phyloP scores from a whole-genome alignment of 2,329 filamentous ascomycete genomes.

The Curvularia hawaiiensis region DNA sequence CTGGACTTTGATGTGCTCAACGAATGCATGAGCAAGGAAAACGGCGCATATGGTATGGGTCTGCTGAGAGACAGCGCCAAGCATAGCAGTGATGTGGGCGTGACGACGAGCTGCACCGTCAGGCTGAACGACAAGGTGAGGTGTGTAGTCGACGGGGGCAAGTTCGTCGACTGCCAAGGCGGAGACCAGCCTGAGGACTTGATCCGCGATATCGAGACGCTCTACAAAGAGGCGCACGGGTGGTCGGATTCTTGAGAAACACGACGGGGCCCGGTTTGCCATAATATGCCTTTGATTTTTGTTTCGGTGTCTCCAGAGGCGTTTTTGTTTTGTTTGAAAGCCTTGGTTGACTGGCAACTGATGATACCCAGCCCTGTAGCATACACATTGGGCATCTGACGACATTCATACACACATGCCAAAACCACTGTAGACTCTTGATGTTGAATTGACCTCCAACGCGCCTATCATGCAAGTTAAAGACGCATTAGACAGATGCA shows the following conservation, averaged over 20 bases:
- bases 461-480: slow-evolving; percentile 30
- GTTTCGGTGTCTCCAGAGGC: background rate
- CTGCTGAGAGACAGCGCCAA: slow-evolving; percentile 72
- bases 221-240: slow-evolving; percentile 54
- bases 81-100: slow-evolving; percentile 59
- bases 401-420: background rate
- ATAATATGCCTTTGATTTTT: background rate
- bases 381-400: background rate
- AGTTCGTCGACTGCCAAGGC: slow-evolving; percentile 79
- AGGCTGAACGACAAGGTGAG: slow-evolving; percentile 77
- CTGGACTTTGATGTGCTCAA: slow-evolving; percentile 84
- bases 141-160: slow-evolving; percentile 79
- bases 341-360: background rate
- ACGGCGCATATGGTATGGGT: slow-evolving; percentile 71
- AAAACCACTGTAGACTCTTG: background rate
- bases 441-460: slow-evolving; percentile 5
- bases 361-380: slow-evolving; percentile 8
- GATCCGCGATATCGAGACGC: slow-evolving; percentile 75
- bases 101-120: slow-evolving; percentile 55
- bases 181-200: slow-evolving; percentile 73
- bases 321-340: background rate
- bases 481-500: slow-evolving; percentile 15
- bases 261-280: background rate
- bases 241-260: slow-evolving; percentile 30
- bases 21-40: slow-evolving; percentile 77